Conservation (phyloP, 1,139 yeast species). For the Yamadazyma diospyri region DNA sequence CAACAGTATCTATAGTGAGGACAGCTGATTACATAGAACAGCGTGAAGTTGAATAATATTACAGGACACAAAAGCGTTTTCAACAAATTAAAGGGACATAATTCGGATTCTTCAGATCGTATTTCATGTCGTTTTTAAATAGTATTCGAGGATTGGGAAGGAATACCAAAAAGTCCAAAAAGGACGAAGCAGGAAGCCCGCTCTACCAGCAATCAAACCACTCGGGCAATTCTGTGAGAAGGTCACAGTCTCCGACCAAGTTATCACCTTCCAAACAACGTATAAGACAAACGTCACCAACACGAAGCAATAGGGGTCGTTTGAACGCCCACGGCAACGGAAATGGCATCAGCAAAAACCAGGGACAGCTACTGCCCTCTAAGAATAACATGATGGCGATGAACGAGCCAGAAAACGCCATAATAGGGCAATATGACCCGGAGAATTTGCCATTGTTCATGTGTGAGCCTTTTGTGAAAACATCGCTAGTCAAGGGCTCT, state of each 20-base stretch:
- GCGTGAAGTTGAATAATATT: no score
- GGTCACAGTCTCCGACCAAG: conserved; percentile 34
- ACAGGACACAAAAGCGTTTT: no score
- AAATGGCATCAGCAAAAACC: conserved; percentile 2
- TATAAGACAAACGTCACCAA: conserved; percentile 27
- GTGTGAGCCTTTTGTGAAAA: conserved; percentile 90
- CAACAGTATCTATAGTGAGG: no score
- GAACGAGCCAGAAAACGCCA: no score
- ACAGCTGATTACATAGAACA: no score
- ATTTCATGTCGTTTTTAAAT: conserved; percentile 44
- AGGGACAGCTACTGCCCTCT: conserved; percentile 14
- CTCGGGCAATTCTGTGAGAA: conserved; percentile 33
- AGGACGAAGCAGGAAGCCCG: conserved; percentile 36
- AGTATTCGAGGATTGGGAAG: conserved; percentile 62
- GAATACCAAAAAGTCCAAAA: conserved; percentile 52
- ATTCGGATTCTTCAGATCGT: no score
- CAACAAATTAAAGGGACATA: no score
- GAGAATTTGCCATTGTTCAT: conserved; percentile 57
- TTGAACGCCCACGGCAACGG: conserved; percentile 3
- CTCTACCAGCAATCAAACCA: conserved; percentile 31
- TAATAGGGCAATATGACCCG: conserved; percentile 8
- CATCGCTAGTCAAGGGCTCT: conserved; percentile 95
- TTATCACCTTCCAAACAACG: conserved; percentile 18
- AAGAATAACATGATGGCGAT: conserved; percentile 9
- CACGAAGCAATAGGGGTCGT: conserved; percentile 24